Evolutionary conservation across 108 stramenopile genomes (phyloP).

Genomic region (Cyclotella cryptica): DNA sequence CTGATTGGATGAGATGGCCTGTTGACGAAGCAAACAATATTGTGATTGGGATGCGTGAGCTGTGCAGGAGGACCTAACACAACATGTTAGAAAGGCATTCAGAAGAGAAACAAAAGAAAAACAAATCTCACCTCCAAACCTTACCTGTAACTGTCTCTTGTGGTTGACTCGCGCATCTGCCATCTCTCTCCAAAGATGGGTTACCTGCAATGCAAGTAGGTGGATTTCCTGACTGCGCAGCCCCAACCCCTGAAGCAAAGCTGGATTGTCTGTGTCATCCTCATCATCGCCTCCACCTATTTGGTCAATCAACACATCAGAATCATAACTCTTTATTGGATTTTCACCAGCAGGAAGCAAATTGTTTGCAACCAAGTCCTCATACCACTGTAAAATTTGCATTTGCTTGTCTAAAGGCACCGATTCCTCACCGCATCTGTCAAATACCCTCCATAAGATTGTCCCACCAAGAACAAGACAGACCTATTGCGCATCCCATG

Average conservation of each 20-base stretch:
- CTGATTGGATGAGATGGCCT: too few relatives aligned
- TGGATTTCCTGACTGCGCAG: background rate
- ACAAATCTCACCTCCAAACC: background rate
- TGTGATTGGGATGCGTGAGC: too few relatives aligned
- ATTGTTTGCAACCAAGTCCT: constrained; percentile 1
- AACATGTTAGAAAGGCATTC: background rate
- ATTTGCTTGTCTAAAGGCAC: background rate
- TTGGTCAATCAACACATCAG: constrained; percentile 14
- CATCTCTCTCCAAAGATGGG: background rate
- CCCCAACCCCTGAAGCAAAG: background rate
- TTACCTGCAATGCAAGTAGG: background rate
- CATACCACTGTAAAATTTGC: constrained; percentile 2
- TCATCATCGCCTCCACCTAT: background rate
- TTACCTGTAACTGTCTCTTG: background rate
- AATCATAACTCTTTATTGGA: background rate
- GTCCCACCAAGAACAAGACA: constrained; percentile 5
- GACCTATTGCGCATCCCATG: background rate
- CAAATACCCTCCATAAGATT: constrained; percentile 7
- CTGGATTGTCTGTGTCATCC: background rate
- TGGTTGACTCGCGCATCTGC: background rate
- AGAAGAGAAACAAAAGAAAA: background rate
- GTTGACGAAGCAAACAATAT: too few relatives aligned
- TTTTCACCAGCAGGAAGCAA: background rate
- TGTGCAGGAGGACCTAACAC: background rate
- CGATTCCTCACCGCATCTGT: background rate